Percentiles rank a stretch among this genome's conserved stretches.
Evolutionary conservation across 163 green algal species (phyloP).

Genomic region (Chlorella variabilis): DNA sequence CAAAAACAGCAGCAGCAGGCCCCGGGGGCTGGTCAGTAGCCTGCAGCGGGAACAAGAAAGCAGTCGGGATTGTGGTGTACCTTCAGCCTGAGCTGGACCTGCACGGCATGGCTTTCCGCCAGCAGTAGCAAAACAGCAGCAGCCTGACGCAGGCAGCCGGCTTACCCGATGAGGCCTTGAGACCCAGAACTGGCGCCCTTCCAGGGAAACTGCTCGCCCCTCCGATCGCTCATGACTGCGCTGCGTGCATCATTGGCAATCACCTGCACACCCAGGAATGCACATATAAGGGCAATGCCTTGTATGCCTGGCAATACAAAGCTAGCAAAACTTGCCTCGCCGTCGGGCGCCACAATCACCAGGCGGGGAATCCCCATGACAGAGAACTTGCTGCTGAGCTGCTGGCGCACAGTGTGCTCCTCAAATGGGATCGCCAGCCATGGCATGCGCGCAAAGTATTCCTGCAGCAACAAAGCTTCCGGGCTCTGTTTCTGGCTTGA

Average conservation of each 20-base stretch:
- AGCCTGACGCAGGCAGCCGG: no score
- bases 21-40: not conserved
- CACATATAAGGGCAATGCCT: not conserved
- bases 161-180: not conserved
- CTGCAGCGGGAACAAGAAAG: conserved; percentile 9
- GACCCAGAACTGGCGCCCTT: not conserved
- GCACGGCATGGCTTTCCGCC: no score
- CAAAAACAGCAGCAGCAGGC: conserved; percentile 34
- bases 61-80: no score
- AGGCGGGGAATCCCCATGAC: conserved; percentile 63
- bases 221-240: conserved; percentile 49
- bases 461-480: conserved; percentile 41
- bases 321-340: conserved; percentile 34
- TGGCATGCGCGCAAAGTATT: conserved; percentile 71
- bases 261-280: not conserved
- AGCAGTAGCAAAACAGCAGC: no score
- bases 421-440: conserved; percentile 66
- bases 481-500: no score
- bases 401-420: not conserved
- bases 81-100: no score
- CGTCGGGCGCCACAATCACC: conserved; percentile 55
- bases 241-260: conserved; percentile 47
- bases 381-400: conserved; percentile 31
- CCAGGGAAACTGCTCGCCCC: conserved; percentile 60
- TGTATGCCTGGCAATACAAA: not conserved